Conservation (phyloP, 768 basidiomycete genomes). For the Russula brevipes region DNA sequence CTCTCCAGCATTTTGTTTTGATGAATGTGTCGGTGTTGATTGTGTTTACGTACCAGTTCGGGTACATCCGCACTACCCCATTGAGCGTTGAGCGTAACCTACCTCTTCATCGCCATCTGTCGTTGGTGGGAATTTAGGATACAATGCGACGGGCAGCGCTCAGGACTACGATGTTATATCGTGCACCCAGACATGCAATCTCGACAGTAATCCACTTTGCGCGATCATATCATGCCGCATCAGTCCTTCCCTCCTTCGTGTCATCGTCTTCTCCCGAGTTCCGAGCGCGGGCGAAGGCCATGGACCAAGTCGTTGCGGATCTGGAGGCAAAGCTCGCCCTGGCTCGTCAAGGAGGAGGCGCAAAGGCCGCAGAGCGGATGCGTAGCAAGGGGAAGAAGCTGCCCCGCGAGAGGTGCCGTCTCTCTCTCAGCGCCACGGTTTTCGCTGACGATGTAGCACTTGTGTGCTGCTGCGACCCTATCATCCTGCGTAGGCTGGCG, state of each 20-base stretch:
- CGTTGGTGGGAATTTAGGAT: too few species aligned
- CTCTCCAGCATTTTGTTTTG: too few species aligned
- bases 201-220: background rate
- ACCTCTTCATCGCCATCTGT: too few species aligned
- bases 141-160: background rate
- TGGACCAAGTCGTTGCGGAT: slow-evolving; percentile 65
- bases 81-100: too few species aligned
- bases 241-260: slow-evolving; percentile 62
- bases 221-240: slow-evolving; percentile 54
- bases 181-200: background rate
- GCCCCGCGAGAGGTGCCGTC: slow-evolving; percentile 71
- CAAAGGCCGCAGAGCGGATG: slow-evolving; percentile 71
- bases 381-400: slow-evolving; percentile 72
- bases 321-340: slow-evolving; percentile 53
- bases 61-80: too few species aligned
- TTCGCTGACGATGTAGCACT: background rate
- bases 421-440: background rate
- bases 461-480: background rate
- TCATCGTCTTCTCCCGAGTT: slow-evolving; percentile 72
- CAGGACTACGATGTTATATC: background rate
- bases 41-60: too few species aligned
- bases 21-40: too few species aligned
- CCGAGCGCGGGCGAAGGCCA: slow-evolving; percentile 54
- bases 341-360: slow-evolving; percentile 67
- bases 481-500: slow-evolving; percentile 22